A percentile compares a stretch with the other conserved stretches of the same genome.
Conservation (phyloP, 208 protist species). For the Porcisia deanei region DNA sequence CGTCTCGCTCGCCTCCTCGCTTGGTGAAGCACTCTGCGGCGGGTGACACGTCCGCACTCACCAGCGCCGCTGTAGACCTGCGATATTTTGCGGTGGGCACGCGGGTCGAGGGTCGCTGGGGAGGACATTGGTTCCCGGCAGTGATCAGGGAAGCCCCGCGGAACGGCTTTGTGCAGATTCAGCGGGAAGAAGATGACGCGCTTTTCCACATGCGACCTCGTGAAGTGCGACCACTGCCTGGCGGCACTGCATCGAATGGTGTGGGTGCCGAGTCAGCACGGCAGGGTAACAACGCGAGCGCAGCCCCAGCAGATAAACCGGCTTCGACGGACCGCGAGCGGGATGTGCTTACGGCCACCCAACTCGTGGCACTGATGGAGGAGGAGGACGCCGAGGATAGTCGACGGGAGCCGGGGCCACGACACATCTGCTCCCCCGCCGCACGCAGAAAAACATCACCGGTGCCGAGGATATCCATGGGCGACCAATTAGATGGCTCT, state of each 20-base stretch:
- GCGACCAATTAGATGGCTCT: neutral
- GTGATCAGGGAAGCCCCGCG: conserved; percentile 40
- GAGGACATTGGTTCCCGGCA: conserved; percentile 55
- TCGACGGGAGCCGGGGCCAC: conserved; percentile 8
- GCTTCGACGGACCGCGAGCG: neutral
- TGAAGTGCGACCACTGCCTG: conserved; percentile 48
- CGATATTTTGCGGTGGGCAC: conserved; percentile 35
- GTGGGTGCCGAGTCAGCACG: neutral
- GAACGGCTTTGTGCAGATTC: conserved; percentile 68
- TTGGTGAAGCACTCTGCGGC: neutral
- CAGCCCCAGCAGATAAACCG: neutral
- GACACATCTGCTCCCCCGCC: neutral
- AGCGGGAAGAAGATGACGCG: conserved; percentile 60
- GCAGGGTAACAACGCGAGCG: neutral
- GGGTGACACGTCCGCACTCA: neutral
- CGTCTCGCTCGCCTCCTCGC: neutral
- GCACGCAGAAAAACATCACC: neutral
- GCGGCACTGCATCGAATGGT: neutral
- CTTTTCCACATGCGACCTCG: conserved; percentile 49
- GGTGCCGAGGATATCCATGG: neutral
- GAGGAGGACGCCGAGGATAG: conserved; percentile 32
- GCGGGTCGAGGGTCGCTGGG: conserved; percentile 58
- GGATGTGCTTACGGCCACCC: conserved; percentile 23
- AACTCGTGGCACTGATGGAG: conserved; percentile 29
- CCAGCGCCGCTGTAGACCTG: conserved; percentile 4